A percentile compares a stretch with the other conserved stretches of the same genome.
These are phyloP conservation scores for Tuber melanosporum DNA, from an alignment of 495 filamentous ascomycete species.

Conservation along the genomic window DNA sequence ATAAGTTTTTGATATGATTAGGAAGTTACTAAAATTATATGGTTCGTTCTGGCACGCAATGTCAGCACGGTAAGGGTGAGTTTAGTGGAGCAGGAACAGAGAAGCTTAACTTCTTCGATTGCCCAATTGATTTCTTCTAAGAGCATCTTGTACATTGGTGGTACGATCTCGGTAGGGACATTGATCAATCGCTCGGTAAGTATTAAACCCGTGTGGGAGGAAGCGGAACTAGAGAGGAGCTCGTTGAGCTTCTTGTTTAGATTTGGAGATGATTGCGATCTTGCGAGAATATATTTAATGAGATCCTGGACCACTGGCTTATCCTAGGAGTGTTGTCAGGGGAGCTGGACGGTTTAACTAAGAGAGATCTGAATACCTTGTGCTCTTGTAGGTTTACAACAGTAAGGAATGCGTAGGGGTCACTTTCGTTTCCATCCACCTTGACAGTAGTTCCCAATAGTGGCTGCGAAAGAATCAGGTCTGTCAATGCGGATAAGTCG, in stretches of 20 bases:
- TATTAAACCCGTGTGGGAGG: constrained; percentile 68
- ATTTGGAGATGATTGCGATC: constrained; percentile 50
- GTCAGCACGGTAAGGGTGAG: not conserved
- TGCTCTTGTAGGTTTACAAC: constrained; percentile 81
- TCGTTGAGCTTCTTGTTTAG: constrained; percentile 50
- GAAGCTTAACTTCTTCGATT: constrained; percentile 55
- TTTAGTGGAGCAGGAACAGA: not conserved
- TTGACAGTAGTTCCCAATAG: constrained; percentile 91
- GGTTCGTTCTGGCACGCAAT: constrained; percentile 56
- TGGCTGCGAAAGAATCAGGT: constrained; percentile 83
- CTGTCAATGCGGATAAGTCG: constrained; percentile 75
- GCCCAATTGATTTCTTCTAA: constrained; percentile 87
- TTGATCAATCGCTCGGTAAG: constrained; percentile 91
- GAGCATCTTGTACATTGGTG: constrained; percentile 95
- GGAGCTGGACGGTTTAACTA: no score
- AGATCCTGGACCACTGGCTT: constrained; percentile 64
- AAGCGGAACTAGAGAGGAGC: constrained; percentile 51
- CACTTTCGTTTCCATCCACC: constrained; percentile 84
- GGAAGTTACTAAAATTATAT: constrained; percentile 86
- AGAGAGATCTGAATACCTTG: constrained; percentile 44
- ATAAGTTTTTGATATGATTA: constrained; percentile 86
- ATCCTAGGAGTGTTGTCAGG: constrained; percentile 45
- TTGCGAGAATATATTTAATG: constrained; percentile 62
- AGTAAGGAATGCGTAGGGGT: constrained; percentile 91
- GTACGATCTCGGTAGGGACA: constrained; percentile 82